A percentile compares a stretch with the other conserved stretches of the same genome.
phyloP scores from a whole-genome alignment of 345 rosid genomes.

The Pistacia integerrima region DNA sequence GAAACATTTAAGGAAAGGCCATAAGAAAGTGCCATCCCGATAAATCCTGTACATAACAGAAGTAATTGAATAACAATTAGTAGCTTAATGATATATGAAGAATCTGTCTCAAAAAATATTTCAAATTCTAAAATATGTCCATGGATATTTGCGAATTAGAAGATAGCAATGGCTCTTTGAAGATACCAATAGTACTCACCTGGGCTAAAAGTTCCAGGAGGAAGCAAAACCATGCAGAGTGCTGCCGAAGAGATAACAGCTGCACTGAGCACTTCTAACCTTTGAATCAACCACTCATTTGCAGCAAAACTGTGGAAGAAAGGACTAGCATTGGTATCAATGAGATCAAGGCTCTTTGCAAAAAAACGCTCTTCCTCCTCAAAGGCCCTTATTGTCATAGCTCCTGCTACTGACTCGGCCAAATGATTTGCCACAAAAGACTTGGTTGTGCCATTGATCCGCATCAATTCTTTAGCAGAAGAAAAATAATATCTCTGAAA shows the following conservation, averaged over 20 bases:
- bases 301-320: constrained; percentile 90
- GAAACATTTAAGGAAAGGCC: constrained; percentile 86
- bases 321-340: constrained; percentile 85
- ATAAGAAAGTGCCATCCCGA: constrained; percentile 97
- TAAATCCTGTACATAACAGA: constrained; percentile 62
- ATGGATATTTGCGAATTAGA: neutral
- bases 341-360: constrained; percentile 64
- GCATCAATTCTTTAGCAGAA: constrained; percentile 85
- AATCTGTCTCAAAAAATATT: neutral
- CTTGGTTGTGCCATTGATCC: constrained; percentile 83
- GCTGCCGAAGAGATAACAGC: constrained; percentile 77
- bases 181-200: constrained; percentile 43
- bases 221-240: constrained; percentile 92
- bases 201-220: constrained; percentile 78
- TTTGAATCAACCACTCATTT: constrained; percentile 80
- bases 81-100: neutral
- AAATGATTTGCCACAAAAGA: constrained; percentile 87
- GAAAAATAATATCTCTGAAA: constrained; percentile 78
- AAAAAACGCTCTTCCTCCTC: constrained; percentile 88
- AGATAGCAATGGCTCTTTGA: neutral
- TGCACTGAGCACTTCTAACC: constrained; percentile 80
- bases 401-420: constrained; percentile 92
- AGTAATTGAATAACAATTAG: neutral
- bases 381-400: constrained; percentile 85
- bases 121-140: neutral